Evolutionary conservation across 2,329 filamentous ascomycete species (phyloP).

Genomic region (Sphaerostilbella broomeana): DNA sequence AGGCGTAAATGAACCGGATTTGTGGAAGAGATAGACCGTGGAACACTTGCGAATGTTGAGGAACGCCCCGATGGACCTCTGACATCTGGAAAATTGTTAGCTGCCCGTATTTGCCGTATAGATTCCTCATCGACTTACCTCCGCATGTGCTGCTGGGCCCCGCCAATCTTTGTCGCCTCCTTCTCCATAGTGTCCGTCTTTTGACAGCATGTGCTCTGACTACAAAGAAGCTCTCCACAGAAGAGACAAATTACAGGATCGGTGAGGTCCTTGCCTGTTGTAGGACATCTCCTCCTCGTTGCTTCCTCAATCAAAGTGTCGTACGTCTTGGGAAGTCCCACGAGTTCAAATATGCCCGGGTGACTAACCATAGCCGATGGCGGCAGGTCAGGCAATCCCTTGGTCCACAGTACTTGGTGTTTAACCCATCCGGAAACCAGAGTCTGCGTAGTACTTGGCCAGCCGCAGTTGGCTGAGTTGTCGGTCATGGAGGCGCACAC

Average conservation of each 20-base stretch:
- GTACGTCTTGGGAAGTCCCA: conserved; percentile 86
- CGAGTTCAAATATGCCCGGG: conserved; percentile 87
- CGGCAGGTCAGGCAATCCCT: conserved; percentile 25
- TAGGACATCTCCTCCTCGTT: conserved; percentile 75
- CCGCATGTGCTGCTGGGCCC: conserved; percentile 83
- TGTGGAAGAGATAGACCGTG: conserved; percentile 76
- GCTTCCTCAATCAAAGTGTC: conserved; percentile 90
- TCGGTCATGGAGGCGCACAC: conserved; percentile 59
- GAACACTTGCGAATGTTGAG: conserved; percentile 96
- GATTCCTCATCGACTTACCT: conserved; percentile 60
- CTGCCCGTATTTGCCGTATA: not conserved
- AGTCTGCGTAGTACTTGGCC: conserved; percentile 39
- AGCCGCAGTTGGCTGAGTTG: conserved; percentile 38
- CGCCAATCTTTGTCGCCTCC: conserved; percentile 54
- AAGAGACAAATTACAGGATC: conserved; percentile 91
- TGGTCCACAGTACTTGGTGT: conserved; percentile 46
- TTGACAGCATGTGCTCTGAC: conserved; percentile 86
- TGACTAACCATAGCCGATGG: conserved; percentile 57
- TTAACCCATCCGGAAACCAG: conserved; percentile 67
- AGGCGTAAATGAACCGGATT: conserved; percentile 74
- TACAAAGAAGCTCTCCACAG: conserved; percentile 95
- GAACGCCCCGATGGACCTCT: conserved; percentile 84
- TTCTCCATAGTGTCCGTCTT: conserved; percentile 46
- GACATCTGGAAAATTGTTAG: conserved; percentile 55
- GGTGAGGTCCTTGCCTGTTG: conserved; percentile 81